Conservation (phyloP, 257 asterid genomes). For the Plantago ovata region DNA sequence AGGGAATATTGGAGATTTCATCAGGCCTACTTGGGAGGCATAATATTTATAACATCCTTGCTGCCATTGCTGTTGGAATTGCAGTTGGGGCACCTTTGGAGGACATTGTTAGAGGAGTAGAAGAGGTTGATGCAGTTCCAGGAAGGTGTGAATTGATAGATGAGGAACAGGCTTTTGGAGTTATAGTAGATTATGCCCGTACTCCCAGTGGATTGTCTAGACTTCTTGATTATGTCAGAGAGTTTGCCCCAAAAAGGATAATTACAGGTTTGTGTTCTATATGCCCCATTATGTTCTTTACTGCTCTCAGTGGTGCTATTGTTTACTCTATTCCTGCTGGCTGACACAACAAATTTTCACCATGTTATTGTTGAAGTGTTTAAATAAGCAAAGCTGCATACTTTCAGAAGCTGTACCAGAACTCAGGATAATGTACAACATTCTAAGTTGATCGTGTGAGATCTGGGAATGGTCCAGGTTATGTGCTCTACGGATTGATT, state of each 20-base stretch:
- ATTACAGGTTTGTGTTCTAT: constrained; percentile 58
- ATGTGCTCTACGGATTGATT: too few relatives aligned
- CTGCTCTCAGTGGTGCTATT: not conserved
- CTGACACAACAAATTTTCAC: too few relatives aligned
- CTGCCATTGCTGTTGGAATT: constrained; percentile 84
- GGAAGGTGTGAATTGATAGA: constrained; percentile 97
- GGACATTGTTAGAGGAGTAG: constrained; percentile 94
- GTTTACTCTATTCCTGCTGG: not conserved
- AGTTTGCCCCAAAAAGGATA: constrained; percentile 75
- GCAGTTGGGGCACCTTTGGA: constrained; percentile 97
- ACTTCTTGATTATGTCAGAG: constrained; percentile 83
- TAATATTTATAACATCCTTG: constrained; percentile 82
- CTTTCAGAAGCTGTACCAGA: too few relatives aligned
- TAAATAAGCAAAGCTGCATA: too few relatives aligned
- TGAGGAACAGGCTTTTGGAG: constrained; percentile 96
- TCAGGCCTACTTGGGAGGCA: constrained; percentile 93
- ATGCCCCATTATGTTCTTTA: constrained; percentile 1
- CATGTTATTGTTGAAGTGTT: too few relatives aligned
- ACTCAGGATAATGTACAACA: too few relatives aligned
- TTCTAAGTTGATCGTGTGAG: too few relatives aligned
- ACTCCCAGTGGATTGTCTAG: constrained; percentile 82
- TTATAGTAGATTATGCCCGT: constrained; percentile 79
- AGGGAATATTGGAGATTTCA: constrained; percentile 86
- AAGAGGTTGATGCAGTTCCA: constrained; percentile 94
- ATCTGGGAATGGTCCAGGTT: too few relatives aligned